phyloP scores from a whole-genome alignment of 148 eudicot genomes.

The Cornus controversa region DNA sequence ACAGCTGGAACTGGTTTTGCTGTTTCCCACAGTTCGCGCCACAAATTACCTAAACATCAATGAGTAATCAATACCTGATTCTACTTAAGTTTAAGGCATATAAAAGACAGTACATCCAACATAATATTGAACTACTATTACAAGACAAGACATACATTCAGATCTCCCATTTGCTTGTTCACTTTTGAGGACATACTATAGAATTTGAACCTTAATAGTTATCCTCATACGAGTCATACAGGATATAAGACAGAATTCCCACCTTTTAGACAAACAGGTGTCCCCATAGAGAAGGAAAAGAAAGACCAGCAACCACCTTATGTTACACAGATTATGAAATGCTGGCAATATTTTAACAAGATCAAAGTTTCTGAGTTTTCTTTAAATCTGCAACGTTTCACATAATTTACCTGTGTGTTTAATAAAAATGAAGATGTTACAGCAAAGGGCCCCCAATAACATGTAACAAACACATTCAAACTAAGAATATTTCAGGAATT shows the following conservation, averaged over 20 bases:
- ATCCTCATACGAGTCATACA: neutral
- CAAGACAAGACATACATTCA: neutral
- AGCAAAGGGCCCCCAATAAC: neutral
- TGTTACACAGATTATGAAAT: neutral
- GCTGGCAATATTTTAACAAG: neutral
- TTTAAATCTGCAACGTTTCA: neutral
- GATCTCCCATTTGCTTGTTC: neutral
- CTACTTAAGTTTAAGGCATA: neutral
- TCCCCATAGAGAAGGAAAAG: neutral
- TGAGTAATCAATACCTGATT: conserved; percentile 3
- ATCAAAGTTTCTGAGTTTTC: neutral
- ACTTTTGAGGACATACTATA: neutral
- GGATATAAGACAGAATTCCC: neutral
- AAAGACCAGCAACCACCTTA: neutral
- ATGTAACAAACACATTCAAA: neutral
- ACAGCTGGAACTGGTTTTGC: conserved; percentile 92
- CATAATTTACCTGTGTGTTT: neutral
- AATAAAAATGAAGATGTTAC: neutral
- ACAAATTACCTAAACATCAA: conserved; percentile 76
- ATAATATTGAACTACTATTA: neutral
- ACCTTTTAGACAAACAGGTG: neutral
- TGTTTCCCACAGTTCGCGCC: conserved; percentile 97
- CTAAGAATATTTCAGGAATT: neutral
- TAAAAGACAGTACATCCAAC: neutral
- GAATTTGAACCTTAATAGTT: neutral